phyloP scores from a whole-genome alignment of 2,329 filamentous ascomycete genomes.

The Exophiala mesophila region DNA sequence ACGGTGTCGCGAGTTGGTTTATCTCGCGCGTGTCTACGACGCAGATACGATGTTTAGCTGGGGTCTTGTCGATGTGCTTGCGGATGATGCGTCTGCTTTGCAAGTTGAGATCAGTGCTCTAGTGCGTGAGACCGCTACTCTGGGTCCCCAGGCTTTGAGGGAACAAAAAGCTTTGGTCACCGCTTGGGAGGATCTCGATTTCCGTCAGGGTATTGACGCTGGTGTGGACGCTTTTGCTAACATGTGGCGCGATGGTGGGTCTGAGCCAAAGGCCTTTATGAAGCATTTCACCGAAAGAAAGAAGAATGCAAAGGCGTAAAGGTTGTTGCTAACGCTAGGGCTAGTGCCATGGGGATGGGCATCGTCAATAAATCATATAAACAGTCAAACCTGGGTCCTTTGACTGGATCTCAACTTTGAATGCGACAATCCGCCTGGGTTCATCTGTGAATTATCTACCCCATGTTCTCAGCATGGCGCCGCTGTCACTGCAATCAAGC shows the following conservation, averaged over 20 bases:
- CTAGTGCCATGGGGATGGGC: too few relatives aligned
- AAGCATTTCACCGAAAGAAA: constrained; percentile 4
- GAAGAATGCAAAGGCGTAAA: neutral
- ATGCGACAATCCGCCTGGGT: too few relatives aligned
- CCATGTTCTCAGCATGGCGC: too few relatives aligned
- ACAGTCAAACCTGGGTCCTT: too few relatives aligned
- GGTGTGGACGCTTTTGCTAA: constrained; percentile 29
- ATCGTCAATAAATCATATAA: too few relatives aligned
- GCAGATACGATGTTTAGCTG: constrained; percentile 7
- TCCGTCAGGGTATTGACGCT: constrained; percentile 26
- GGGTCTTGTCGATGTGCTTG: constrained; percentile 18
- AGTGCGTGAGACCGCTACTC: constrained; percentile 1
- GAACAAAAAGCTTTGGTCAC: constrained; percentile 21
- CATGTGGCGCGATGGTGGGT: constrained; percentile 12
- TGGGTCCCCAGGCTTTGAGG: constrained; percentile 11
- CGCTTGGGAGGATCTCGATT: constrained; percentile 28
- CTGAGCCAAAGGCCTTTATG: constrained; percentile 17
- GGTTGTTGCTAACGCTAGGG: too few relatives aligned
- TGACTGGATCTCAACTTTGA: too few relatives aligned
- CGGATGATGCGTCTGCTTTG: neutral
- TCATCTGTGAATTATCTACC: too few relatives aligned
- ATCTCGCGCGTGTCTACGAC: constrained; percentile 10
- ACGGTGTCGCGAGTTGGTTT: constrained; percentile 18
- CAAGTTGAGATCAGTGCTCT: neutral
- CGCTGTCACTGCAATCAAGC: too few relatives aligned